Base-by-base conservation (phyloP, 306 rosid species). In the Dicorynia guianensis region DNA sequence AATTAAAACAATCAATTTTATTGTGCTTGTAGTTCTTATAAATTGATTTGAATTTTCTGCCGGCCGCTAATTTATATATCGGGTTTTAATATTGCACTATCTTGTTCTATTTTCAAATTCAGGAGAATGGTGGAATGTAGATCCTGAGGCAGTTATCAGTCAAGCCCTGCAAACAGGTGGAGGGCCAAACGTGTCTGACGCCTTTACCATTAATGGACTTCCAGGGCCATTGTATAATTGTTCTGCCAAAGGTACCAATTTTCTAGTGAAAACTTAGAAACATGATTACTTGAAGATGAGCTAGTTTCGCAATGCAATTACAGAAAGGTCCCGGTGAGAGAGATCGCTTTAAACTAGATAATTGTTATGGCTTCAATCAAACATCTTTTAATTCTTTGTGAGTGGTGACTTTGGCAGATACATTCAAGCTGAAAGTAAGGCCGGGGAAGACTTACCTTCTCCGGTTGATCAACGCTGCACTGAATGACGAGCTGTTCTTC, bases 101-200 rank as follows among this genome's bases (percentile, higher is more conserved):
- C n/a, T n/a, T n/a, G n/a, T n/a, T n/a, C n/a, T n/a, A n/a, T n/a
- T 40, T 5, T 8, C 6, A 40, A 40, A 5, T 63, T 42, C 38
- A 63, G 69, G 69, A 42, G 69, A 63, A 33, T 63, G 69, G 69
- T 63, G 69, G 69, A 63, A 42, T 39, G 36, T 42, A 5, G 53
- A 63, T 63, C 12, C 53, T 19, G 69, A 63, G 69, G 18, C 53
- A 5, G 38, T 63, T 39, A 63, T 63, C 40, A 63, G 17, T 14
- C 69, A 63, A 63, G 69, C 69, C 69, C 35, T 63, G 14, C 53
- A 63, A 63, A 63, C 69, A 18, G 69, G 69, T 4, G 69, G 69
- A 3, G 69, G 69, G 15, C 69, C 69, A 42, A 63, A 63, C 40
- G 69, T 63, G 15, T 63, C 43, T 25, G 30, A 25, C 2, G 30